Evolutionary conservation across 306 rosid species (phyloP), one percentile per base, ranked within the genome.

Genomic region (Aeschynomene evenia): DNA sequence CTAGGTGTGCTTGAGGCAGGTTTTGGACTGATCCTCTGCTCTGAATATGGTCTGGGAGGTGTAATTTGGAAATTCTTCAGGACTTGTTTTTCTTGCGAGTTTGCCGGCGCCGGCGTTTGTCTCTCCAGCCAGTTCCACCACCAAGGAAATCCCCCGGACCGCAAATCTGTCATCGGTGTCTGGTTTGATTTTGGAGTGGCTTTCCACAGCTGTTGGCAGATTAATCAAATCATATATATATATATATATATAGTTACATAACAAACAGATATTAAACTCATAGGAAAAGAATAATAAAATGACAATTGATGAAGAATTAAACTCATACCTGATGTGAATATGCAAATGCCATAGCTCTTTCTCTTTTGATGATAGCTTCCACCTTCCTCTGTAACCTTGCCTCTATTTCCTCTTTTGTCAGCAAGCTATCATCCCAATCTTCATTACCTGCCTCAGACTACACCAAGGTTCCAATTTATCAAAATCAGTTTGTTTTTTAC

Each of bases 81-180:
- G 18, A 79, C 70, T 39, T 75, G 92, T 74, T 66, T 79, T 62
- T 86, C 89, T 14, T 84, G 81, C 15, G 90, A 81, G 73, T 68
- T 82, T 71, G 81, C 48, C 9, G 82, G 22, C 16, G 80, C 29
- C 23, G 96, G 90, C 13, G 76, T 34, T 63, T 90, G 96, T n/a
- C 88, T 79, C 75, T 94, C 99, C 80, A 94, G 70, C 99, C 99
- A 94, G 80, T 88, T 94, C 96, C 94, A 94, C 99, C 99, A 94
- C 97, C 99, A 87, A 7, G 96, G 97, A 29, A 82, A 88, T 73
- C 89, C 94, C 0, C 88, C 87, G 1, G 90, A 69, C 54, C 86
- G 83, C 15, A 77, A 29, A 24, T 88, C 92, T 21, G 85, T 62
- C 62, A 68, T 37, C 9, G 86, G 91, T 12, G 95, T 81, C 72